Base-by-base conservation (phyloP, 2,329 filamentous ascomycete species). In the Colletotrichum paranaense region DNA sequence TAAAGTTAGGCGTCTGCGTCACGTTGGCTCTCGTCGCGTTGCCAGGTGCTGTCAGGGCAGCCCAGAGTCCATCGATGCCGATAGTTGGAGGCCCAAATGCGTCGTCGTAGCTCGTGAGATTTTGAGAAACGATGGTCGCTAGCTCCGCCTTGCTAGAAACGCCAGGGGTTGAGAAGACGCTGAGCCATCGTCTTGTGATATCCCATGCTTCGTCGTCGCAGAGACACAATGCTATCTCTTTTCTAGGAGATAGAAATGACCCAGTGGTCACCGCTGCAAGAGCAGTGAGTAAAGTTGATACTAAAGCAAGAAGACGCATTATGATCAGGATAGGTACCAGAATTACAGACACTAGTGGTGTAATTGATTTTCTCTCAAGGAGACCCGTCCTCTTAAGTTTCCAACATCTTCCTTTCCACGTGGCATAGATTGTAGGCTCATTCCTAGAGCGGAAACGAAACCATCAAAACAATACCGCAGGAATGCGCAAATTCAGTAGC, bases 71-170 rank as follows among this genome's bases (percentile, higher is more conserved):
- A 26, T 74, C 68, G 8, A 74, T 60, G 0, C 55, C 28, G 24
- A 59, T 14, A 1, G 58, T 63, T 0, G 72, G 72, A 1, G 35
- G n/a, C 1, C 68, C 62, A n/a, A 67, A 72, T 3, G 72, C 67
- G 4, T 67, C 58, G 32, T 74, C 68, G 52, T 62, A 62, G 68
- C 72, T 74, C 8, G 28, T 38, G 52, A 74, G n/a, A 6, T 72
- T 30, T 4, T 6, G 19, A 1, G 68, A 32, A 14, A 72, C 72
- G 26, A 74, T 66, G 1, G 62, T 56, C 16, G 68, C 72, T 4
- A 74, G 52, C 1, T 74, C 26, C n/a, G 14, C 26, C 42, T 74
- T 64, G 72, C 49, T 46, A 9, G 67, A 67, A 2, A 63, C 24
- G 8, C 68, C 22, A 1, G 30, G 30, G n/a, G 62, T 57, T 5